These are phyloP conservation scores for Yamadazyma ubonensis DNA, from an alignment of 805 yeast species.

Conservation along the genomic window DNA sequence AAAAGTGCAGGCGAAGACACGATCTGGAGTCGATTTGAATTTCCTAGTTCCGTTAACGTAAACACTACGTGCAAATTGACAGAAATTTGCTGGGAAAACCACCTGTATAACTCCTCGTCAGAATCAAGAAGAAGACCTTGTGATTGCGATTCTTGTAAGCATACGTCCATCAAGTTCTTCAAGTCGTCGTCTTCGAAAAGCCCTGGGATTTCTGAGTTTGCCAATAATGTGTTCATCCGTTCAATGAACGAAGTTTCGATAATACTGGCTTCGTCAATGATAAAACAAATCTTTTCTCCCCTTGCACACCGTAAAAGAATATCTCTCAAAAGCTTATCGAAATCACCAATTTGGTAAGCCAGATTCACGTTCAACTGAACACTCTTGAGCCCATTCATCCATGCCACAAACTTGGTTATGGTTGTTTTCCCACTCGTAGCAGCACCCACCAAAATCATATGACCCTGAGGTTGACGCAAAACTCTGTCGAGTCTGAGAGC, in stretches of 20 bases:
- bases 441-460: conserved; percentile 79
- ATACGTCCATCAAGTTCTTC: conserved; percentile 47
- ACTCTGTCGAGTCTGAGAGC: conserved; percentile 79
- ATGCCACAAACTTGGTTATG: conserved; percentile 75
- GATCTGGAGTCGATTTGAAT: conserved; percentile 40
- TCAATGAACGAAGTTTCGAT: conserved; percentile 78
- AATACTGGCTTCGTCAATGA: conserved; percentile 79
- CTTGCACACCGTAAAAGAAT: conserved; percentile 46
- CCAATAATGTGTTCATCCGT: conserved; percentile 88
- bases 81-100: conserved; percentile 72
- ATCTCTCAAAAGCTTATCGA: conserved; percentile 61
- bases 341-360: conserved; percentile 56
- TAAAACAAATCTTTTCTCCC: conserved; percentile 65
- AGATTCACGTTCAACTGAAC: conserved; percentile 57
- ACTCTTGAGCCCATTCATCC: conserved; percentile 79
- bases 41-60: conserved; percentile 53
- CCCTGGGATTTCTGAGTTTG: conserved; percentile 92
- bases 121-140: conserved; percentile 66
- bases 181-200: conserved; percentile 76
- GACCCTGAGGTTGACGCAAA: conserved; percentile 84
- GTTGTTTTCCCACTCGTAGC: conserved; percentile 82
- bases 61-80: conserved; percentile 80
- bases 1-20: conserved; percentile 84
- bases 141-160: conserved; percentile 55
- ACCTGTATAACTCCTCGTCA: conserved; percentile 64